phyloP scores from a whole-genome alignment of 331 rosid species.

The Stylosanthes scabra region DNA sequence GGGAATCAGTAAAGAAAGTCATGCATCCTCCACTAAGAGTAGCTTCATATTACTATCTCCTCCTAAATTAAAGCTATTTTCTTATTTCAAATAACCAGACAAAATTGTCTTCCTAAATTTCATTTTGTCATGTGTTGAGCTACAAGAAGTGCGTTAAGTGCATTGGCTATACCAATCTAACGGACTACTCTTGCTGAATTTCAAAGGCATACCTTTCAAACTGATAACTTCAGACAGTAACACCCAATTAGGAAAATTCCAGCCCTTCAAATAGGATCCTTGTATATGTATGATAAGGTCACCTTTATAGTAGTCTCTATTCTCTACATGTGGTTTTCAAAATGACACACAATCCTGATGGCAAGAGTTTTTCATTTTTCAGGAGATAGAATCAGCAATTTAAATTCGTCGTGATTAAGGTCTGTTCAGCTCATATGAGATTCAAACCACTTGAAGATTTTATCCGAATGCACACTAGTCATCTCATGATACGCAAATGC shows the following conservation, averaged over 20 bases:
- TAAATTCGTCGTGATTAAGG: background rate
- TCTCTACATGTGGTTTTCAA: too few relatives aligned
- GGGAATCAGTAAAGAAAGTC: background rate
- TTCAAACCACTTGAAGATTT: slow-evolving; percentile 77
- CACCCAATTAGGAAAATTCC: slow-evolving; percentile 27
- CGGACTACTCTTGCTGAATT: slow-evolving; percentile 24
- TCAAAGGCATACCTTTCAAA: slow-evolving; percentile 39
- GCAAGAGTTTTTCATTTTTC: slow-evolving; percentile 8
- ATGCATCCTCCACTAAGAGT: background rate
- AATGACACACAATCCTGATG: too few relatives aligned
- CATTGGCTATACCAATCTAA: slow-evolving; percentile 21
- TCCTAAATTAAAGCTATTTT: slow-evolving; percentile 9
- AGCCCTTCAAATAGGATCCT: slow-evolving; percentile 25
- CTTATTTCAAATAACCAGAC: background rate
- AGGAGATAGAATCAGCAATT: slow-evolving; percentile 5
- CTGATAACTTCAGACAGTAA: slow-evolving; percentile 30
- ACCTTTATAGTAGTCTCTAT: too few relatives aligned
- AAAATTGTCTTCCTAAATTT: background rate
- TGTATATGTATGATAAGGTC: too few relatives aligned
- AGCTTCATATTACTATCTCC: background rate
- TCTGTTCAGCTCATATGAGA: slow-evolving; percentile 62
- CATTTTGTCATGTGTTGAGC: background rate
- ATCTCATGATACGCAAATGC: slow-evolving; percentile 91
- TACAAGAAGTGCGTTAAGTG: background rate
- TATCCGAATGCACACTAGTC: slow-evolving; percentile 75